These are phyloP conservation scores for Pleodorina starrii DNA, from an alignment of 139 green algal genomes.

Conservation along the genomic window DNA sequence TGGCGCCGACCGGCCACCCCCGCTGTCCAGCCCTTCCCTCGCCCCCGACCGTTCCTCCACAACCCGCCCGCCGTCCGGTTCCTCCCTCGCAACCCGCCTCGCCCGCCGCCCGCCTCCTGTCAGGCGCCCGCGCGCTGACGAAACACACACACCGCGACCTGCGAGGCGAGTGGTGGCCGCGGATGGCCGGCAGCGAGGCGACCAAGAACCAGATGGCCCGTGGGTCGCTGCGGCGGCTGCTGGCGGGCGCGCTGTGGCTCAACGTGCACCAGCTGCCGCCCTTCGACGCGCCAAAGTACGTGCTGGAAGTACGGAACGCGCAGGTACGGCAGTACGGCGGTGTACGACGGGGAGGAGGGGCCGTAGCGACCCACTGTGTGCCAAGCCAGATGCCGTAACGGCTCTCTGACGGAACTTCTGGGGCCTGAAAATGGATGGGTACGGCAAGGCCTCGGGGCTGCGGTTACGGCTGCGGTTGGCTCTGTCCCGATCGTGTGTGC, in stretches of 20 bases:
- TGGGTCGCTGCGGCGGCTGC: slow-evolving; percentile 16
- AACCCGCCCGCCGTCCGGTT: too few species aligned
- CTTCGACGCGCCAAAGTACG: slow-evolving; percentile 20
- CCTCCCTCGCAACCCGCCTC: too few species aligned
- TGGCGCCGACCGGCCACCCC: too few species aligned
- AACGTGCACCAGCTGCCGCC: slow-evolving; percentile 44
- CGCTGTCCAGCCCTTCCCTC: too few species aligned
- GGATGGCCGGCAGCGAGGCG: slow-evolving; percentile 38
- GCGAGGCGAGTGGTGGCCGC: slow-evolving; percentile 34
- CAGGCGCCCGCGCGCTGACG: slow-evolving; percentile 20
- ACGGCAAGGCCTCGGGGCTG: neutral
- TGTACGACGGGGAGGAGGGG: neutral
- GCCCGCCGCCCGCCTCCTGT: too few species aligned
- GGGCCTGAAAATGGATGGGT: neutral
- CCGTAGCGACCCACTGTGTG: too few species aligned
- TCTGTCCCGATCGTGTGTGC: neutral
- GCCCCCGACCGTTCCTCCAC: too few species aligned
- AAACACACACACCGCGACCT: slow-evolving; percentile 38
- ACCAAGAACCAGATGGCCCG: slow-evolving; percentile 20
- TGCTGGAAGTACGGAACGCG: slow-evolving; percentile 32
- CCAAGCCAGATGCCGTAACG: too few species aligned
- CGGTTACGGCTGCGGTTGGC: neutral
- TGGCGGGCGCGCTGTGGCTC: slow-evolving; percentile 34
- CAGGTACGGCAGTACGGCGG: neutral
- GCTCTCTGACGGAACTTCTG: neutral